phyloP scores from a whole-genome alignment of 441 rosid species.

The Populus hybrid region DNA sequence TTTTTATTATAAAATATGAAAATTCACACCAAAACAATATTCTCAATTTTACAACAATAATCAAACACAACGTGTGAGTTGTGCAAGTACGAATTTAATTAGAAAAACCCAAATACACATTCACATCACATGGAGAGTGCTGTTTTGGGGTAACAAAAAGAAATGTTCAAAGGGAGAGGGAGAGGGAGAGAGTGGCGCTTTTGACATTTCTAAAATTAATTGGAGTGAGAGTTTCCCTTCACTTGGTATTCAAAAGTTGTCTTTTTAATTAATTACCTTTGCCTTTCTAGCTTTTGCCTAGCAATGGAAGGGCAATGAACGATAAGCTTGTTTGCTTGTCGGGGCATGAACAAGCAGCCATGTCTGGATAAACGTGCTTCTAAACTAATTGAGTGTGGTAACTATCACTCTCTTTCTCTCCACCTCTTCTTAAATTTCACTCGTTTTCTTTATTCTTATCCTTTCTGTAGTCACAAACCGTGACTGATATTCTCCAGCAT shows the following conservation, averaged over 20 bases:
- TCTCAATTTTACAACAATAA: background rate
- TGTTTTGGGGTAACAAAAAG: conserved; percentile 17
- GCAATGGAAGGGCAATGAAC: conserved; percentile 46
- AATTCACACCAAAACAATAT: too few relatives aligned
- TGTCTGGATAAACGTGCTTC: conserved; percentile 35
- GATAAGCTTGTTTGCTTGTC: conserved; percentile 55
- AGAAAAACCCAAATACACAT: conserved; percentile 25
- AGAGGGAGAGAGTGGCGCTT: background rate
- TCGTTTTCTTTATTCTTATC: background rate
- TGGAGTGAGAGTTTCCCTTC: background rate
- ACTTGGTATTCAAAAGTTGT: background rate
- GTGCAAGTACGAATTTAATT: conserved; percentile 8
- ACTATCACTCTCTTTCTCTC: background rate
- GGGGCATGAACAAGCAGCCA: conserved; percentile 51
- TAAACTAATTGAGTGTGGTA: conserved; percentile 15
- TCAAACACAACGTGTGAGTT: background rate
- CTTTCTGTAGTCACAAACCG: conserved; percentile 6
- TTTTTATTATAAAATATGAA: too few relatives aligned
- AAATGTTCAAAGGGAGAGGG: background rate
- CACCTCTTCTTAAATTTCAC: background rate
- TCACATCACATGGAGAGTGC: conserved; percentile 38
- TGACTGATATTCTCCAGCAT: too few relatives aligned
- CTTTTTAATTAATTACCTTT: background rate
- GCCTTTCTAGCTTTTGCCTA: conserved; percentile 36
- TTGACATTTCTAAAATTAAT: conserved; percentile 18